These are phyloP conservation scores for Pseudopithomyces chartarum DNA, from an alignment of 2,329 filamentous ascomycete genomes.

Conservation along the genomic window DNA sequence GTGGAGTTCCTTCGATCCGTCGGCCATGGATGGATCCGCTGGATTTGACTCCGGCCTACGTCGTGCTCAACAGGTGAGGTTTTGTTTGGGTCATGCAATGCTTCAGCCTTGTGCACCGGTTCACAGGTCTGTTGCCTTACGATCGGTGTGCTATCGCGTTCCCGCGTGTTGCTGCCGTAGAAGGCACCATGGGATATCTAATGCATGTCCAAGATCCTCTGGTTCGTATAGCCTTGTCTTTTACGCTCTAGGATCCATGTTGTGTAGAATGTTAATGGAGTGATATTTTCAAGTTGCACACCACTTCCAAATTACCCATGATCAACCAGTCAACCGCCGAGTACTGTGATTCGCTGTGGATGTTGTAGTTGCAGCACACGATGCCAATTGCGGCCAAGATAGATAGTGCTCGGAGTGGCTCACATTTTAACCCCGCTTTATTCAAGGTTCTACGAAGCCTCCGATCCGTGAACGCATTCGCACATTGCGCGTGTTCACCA, in stretches of 20 bases:
- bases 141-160: too few species aligned
- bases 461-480: neutral
- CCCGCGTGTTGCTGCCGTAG: too few species aligned
- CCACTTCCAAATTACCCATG: neutral
- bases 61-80: too few species aligned
- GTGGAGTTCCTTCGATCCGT: too few species aligned
- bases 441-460: neutral
- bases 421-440: conserved; percentile 1
- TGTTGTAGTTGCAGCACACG: neutral
- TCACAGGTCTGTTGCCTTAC: too few species aligned
- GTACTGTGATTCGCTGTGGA: neutral
- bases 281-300: neutral
- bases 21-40: too few species aligned
- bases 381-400: neutral
- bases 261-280: neutral
- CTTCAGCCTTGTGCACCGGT: too few species aligned
- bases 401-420: neutral
- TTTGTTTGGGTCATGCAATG: too few species aligned
- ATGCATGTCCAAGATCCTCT: too few species aligned
- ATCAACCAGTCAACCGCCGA: neutral
- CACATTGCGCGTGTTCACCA: neutral
- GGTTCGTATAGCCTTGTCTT: neutral
- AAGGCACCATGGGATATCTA: neutral
- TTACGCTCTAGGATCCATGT: neutral
- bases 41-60: too few species aligned